Evolutionary conservation across 1,139 yeast species (phyloP).

Genomic region (Protomyces inouyei): DNA sequence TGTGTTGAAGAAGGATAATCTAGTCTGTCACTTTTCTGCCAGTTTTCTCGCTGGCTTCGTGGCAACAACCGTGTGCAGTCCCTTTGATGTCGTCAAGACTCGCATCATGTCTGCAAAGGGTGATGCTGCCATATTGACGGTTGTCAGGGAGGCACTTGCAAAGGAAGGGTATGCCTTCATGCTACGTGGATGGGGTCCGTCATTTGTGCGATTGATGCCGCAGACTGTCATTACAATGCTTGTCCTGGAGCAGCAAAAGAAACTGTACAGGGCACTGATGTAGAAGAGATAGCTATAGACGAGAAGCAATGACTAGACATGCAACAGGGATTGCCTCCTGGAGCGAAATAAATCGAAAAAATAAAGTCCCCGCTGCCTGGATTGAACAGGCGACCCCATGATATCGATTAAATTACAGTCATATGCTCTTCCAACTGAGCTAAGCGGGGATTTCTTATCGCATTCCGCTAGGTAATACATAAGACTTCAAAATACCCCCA

Average conservation of each 20-base stretch:
- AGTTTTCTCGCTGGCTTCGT: conserved; percentile 75
- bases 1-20: conserved; percentile 55
- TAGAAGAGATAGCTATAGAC: neutral
- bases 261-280: conserved; percentile 1
- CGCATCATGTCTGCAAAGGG: conserved; percentile 66
- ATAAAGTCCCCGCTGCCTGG: neutral
- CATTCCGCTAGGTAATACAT: no score
- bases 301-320: neutral
- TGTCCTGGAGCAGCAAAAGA: conserved; percentile 27
- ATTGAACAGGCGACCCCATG: conserved; percentile 1
- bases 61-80: conserved; percentile 86
- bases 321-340: no score
- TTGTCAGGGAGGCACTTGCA: conserved; percentile 54
- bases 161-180: conserved; percentile 43
- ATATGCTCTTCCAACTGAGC: conserved; percentile 2
- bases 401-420: neutral
- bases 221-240: conserved; percentile 82
- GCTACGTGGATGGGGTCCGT: conserved; percentile 78
- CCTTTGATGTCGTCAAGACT: conserved; percentile 87
- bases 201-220: conserved; percentile 81
- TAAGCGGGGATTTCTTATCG: neutral
- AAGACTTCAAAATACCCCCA: no score
- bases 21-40: conserved; percentile 70
- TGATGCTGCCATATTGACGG: conserved; percentile 44
- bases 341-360: neutral